Evolutionary conservation across 2,329 filamentous ascomycete species (phyloP), one percentile per base, ranked within the genome.

Genomic region (Leptodontidium sp.): DNA sequence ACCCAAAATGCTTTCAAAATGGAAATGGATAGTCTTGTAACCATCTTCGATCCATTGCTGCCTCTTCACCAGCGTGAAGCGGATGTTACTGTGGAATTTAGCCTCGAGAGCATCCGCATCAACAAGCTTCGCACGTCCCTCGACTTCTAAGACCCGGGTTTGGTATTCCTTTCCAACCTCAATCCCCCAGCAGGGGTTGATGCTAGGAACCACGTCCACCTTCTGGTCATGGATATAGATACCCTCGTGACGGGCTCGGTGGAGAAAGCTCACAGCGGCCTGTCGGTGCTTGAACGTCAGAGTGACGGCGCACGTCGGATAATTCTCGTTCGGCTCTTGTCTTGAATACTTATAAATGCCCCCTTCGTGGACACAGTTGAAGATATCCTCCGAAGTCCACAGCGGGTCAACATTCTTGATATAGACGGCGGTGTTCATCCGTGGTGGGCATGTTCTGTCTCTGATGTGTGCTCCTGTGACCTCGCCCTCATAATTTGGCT

Each of bases 271-370:
- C 17, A 7, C 57, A 14, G 57, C 57, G 4, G 57, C 57, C 15
- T 12, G 17, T 8, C 38, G 38, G 38, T 59, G 38, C 38, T 59
- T 59, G 38, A 59, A 59, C 5, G 35, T 59, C 12, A 59, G 12
- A 4, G 38, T 59, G 2, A 59, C 57, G 3, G 57, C 57, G 38
- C 57, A 45, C 1, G 38, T 29, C 2, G 14, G 4, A 24, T 59
- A 43, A 8, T 14, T 1, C 1, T 15, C 1, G 21, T 12, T 45
- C 11, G 57, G 57, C 24, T 45, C 38, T 17, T 59, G 57, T 12
- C 21, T n/a, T 15, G 57, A 59, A 35, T 45, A 59, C 21, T 59
- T 59, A 21, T 43, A 59, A 7, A 59, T 45, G 12, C 57, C 57
- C 0, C 57, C 57, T 29, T 59, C 57, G n/a, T 26, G 57, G n/a